These are phyloP conservation scores for Myriosclerotinia curreyana DNA, from an alignment of 2,329 filamentous ascomycete genomes.

Conservation along the genomic window DNA sequence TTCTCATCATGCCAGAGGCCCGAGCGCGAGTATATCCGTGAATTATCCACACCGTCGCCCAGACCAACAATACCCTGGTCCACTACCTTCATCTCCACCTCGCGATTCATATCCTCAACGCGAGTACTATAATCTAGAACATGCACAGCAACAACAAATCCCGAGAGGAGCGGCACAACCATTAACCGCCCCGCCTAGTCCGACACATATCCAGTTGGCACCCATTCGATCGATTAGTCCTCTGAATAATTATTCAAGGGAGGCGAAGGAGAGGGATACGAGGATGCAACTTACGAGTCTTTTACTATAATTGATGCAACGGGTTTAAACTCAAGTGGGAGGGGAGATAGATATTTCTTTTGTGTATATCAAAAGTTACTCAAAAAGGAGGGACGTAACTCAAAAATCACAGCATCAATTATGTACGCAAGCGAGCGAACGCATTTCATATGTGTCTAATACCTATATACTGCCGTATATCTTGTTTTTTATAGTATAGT, in stretches of 20 bases:
- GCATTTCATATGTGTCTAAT: conserved; percentile 13
- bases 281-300: conserved; percentile 39
- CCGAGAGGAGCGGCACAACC: conserved; percentile 25
- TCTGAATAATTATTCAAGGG: conserved; percentile 24
- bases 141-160: conserved; percentile 29
- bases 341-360: conserved; percentile 7
- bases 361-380: conserved; percentile 15
- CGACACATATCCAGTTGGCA: conserved; percentile 33
- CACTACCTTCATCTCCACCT: conserved; percentile 25
- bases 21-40: conserved; percentile 20
- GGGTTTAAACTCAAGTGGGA: neutral
- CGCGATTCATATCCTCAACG: conserved; percentile 14
- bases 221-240: conserved; percentile 31
- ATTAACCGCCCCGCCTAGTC: conserved; percentile 37
- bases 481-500: conserved; percentile 17
- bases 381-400: neutral
- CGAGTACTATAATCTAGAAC: conserved; percentile 24
- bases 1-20: conserved; percentile 29
- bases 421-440: conserved; percentile 6
- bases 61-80: conserved; percentile 22
- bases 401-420: conserved; percentile 10
- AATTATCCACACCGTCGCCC: conserved; percentile 13
- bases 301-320: conserved; percentile 21
- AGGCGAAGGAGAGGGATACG: conserved; percentile 33
- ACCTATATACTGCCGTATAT: conserved; percentile 4